phyloP scores from a whole-genome alignment of 305 asterid genomes.

The Striga hermonthica region DNA sequence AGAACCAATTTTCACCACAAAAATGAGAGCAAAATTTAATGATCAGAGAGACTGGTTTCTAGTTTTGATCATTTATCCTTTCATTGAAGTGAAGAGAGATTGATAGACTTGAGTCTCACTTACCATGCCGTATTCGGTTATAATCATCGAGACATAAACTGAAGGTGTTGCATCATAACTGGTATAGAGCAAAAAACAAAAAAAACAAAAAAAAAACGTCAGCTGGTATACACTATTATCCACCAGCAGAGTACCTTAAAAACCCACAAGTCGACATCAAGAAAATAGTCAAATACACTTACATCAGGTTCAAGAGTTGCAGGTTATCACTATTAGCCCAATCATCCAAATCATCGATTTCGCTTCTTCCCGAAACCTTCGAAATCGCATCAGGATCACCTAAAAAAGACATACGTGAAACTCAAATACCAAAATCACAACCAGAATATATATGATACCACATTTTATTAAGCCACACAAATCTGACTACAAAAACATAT shows the following conservation, averaged over 20 bases:
- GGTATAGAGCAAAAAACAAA: slow-evolving; percentile 37
- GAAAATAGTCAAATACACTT: slow-evolving; percentile 29
- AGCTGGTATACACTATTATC: slow-evolving; percentile 24
- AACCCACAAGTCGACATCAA: slow-evolving; percentile 18
- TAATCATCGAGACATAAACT: slow-evolving; percentile 77
- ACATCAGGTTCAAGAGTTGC: slow-evolving; percentile 73
- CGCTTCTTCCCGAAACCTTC: slow-evolving; percentile 62
- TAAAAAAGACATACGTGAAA: slow-evolving; percentile 29
- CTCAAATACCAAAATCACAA: slow-evolving; percentile 32
- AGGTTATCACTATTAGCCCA: slow-evolving; percentile 61
- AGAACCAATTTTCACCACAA: too few relatives aligned
- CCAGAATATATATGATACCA: too few relatives aligned
- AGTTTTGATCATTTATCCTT: too few relatives aligned
- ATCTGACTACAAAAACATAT: not conserved
- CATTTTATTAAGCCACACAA: not conserved
- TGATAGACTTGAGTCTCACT: too few relatives aligned
- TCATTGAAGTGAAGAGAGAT: too few relatives aligned
- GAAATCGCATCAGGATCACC: slow-evolving; percentile 79
- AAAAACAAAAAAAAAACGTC: slow-evolving; percentile 22
- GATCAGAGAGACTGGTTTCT: too few relatives aligned
- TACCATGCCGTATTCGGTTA: slow-evolving; percentile 92
- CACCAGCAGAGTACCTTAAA: slow-evolving; percentile 12
- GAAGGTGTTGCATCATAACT: slow-evolving; percentile 89
- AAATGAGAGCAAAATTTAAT: too few relatives aligned
- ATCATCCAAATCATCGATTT: slow-evolving; percentile 49